These are phyloP conservation scores for Dendrothele bispora DNA, from an alignment of 768 basidiomycete species.

Conservation along the genomic window DNA sequence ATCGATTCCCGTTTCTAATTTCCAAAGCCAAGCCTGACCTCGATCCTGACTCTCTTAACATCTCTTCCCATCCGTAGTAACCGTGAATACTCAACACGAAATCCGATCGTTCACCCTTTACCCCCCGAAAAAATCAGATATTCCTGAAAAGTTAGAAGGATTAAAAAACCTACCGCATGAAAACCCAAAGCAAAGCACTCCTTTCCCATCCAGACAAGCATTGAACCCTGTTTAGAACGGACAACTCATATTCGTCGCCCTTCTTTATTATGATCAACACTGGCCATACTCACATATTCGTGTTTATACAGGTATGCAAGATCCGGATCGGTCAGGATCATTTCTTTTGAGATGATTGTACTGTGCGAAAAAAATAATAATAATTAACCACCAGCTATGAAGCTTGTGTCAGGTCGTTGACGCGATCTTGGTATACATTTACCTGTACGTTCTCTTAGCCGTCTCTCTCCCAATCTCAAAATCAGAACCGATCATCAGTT, in stretches of 20 bases:
- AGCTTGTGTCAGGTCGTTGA: neutral
- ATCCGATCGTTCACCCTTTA: conserved; percentile 36
- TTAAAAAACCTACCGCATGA: conserved; percentile 11
- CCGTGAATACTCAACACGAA: conserved; percentile 31
- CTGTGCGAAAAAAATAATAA: too few relatives aligned
- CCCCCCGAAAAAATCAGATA: conserved; percentile 11
- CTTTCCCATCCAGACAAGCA: conserved; percentile 38
- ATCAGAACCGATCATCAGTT: conserved; percentile 26
- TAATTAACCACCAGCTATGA: neutral
- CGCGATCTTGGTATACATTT: conserved; percentile 7
- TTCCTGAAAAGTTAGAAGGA: neutral
- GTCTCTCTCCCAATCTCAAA: neutral
- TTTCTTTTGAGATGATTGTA: conserved; percentile 37
- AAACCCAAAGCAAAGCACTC: conserved; percentile 25
- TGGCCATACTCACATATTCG: conserved; percentile 18
- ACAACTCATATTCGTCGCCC: neutral
- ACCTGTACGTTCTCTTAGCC: conserved; percentile 46
- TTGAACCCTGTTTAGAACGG: conserved; percentile 18
- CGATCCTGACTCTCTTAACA: conserved; percentile 33
- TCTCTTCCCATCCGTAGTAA: conserved; percentile 21
- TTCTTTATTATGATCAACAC: neutral
- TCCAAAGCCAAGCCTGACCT: conserved; percentile 23
- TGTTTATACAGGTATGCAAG: conserved; percentile 31
- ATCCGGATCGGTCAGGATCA: conserved; percentile 40
- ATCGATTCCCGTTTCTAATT: neutral